These are phyloP conservation scores for Metschnikowia noctiluminum DNA, from an alignment of 805 yeast species.

Conservation along the genomic window DNA sequence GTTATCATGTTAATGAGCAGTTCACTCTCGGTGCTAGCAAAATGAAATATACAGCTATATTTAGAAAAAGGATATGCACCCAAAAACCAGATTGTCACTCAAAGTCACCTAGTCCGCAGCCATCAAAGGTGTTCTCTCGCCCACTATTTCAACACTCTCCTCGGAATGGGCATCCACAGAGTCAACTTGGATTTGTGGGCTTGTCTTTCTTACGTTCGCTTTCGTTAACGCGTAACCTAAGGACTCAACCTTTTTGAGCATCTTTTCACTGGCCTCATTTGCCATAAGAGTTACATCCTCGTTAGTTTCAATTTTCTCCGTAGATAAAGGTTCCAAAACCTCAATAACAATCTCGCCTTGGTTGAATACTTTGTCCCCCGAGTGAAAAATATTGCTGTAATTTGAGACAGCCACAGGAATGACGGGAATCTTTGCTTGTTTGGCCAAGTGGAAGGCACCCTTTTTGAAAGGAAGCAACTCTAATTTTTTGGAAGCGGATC, in stretches of 20 bases:
- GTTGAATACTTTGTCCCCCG: conserved; percentile 61
- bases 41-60: too few relatives aligned
- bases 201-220: conserved; percentile 1
- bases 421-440: conserved; percentile 85
- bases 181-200: neutral
- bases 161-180: conserved; percentile 9
- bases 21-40: neutral
- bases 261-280: conserved; percentile 51
- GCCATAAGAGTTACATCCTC: conserved; percentile 68
- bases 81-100: too few relatives aligned
- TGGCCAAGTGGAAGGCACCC: conserved; percentile 97
- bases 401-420: conserved; percentile 87
- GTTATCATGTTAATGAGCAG: neutral
- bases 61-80: too few relatives aligned
- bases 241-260: conserved; percentile 44
- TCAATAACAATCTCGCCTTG: conserved; percentile 73
- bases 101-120: conserved; percentile 8
- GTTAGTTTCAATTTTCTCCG: conserved; percentile 58
- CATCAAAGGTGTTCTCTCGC: conserved; percentile 18
- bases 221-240: conserved; percentile 37
- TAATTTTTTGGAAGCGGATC: conserved; percentile 71
- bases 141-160: conserved; percentile 16
- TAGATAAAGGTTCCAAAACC: conserved; percentile 78
- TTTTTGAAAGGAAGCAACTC: conserved; percentile 85
- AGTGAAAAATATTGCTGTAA: conserved; percentile 68